These are phyloP conservation scores for Heritiera littoralis DNA, from an alignment of 345 rosid genomes.

Conservation along the genomic window DNA sequence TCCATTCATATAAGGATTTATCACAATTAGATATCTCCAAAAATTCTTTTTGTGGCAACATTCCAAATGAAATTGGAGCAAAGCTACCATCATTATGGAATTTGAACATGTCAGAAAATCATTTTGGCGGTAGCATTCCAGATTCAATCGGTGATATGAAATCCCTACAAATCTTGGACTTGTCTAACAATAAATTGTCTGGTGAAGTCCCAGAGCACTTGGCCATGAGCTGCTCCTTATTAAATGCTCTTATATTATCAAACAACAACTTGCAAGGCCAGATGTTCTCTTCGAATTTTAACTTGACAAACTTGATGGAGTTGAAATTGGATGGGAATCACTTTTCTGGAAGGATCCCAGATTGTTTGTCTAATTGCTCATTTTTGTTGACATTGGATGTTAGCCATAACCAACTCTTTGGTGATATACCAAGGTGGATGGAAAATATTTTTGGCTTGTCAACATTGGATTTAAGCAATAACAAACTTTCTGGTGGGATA, in stretches of 20 bases:
- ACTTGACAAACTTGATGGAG: not conserved
- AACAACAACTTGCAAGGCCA: constrained; percentile 32
- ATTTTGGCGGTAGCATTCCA: constrained; percentile 26
- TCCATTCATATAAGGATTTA: not conserved
- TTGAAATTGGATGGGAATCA: constrained; percentile 19
- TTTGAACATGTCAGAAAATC: constrained; percentile 23
- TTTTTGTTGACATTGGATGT: constrained; percentile 8
- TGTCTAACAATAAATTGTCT: constrained; percentile 25
- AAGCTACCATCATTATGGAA: not conserved
- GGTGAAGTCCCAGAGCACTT: constrained; percentile 18
- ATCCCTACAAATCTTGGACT: not conserved
- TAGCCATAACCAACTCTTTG: not conserved
- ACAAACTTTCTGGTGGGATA: no score
- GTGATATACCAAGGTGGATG: constrained; percentile 20
- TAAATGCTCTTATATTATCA: constrained; percentile 7
- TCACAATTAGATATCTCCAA: not conserved
- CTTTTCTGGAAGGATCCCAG: not conserved
- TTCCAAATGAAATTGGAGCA: not conserved
- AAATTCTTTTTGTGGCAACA: not conserved
- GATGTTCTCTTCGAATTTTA: not conserved
- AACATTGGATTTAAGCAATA: no score
- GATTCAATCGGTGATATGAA: constrained; percentile 17
- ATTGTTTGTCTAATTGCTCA: not conserved
- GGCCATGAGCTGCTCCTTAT: not conserved
- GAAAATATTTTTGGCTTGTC: not conserved